These are phyloP conservation scores for Saturnispora ahearnii DNA, from an alignment of 805 yeast species.

Conservation along the genomic window DNA sequence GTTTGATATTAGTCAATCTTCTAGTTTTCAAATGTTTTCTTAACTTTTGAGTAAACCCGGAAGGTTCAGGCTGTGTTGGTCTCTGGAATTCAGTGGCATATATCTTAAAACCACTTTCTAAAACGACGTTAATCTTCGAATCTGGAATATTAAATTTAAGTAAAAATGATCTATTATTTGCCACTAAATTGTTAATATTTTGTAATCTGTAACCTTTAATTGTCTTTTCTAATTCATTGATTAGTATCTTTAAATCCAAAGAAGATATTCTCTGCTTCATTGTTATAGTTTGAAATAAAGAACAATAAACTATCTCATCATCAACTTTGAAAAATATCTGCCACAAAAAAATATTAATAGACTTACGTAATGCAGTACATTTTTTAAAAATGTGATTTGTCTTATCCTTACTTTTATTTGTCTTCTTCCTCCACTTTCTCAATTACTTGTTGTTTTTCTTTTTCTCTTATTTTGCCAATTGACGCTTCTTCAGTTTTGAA, in stretches of 20 bases:
- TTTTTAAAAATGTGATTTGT: no score
- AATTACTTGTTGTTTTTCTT: no score
- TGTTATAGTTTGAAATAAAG: not conserved
- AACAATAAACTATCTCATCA: not conserved
- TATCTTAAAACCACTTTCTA: constrained; percentile 80
- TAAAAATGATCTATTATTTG: constrained; percentile 62
- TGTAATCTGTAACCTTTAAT: constrained; percentile 63
- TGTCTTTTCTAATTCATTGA: constrained; percentile 51
- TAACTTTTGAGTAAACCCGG: constrained; percentile 75
- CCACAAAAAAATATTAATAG: no score
- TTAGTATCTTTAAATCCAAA: constrained; percentile 65
- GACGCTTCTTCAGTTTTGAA: no score
- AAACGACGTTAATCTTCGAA: constrained; percentile 61
- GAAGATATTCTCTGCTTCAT: constrained; percentile 79
- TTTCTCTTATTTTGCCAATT: no score
- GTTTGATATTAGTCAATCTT: constrained; percentile 62
- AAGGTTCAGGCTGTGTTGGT: constrained; percentile 72
- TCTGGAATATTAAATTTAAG: constrained; percentile 79
- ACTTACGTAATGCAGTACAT: no score
- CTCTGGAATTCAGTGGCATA: constrained; percentile 76
- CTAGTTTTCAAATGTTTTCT: constrained; percentile 80
- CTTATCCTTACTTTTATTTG: no score
- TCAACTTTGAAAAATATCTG: no score
- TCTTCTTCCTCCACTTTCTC: no score
- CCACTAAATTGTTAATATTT: constrained; percentile 74